These are phyloP conservation scores for Seiridium cupressi DNA, from an alignment of 2,329 filamentous ascomycete genomes.

Conservation along the genomic window DNA sequence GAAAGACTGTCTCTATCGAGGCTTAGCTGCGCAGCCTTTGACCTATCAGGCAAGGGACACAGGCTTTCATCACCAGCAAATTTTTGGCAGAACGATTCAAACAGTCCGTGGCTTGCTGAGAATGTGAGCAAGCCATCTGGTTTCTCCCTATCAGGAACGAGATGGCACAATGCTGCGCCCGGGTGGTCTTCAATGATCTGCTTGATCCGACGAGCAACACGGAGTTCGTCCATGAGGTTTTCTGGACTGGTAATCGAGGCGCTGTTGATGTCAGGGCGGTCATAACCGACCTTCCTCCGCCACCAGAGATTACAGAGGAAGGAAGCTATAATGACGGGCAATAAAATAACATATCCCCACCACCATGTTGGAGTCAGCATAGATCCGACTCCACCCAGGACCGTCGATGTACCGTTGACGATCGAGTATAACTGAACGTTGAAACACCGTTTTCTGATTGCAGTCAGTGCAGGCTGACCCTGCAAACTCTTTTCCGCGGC, in stretches of 20 bases:
- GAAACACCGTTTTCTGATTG: constrained; percentile 25
- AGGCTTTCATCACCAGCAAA: background rate
- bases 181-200: background rate
- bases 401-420: constrained; percentile 41
- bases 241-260: background rate
- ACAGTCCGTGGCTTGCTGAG: background rate
- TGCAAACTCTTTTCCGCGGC: constrained; percentile 24
- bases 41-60: background rate
- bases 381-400: constrained; percentile 47
- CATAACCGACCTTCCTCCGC: constrained; percentile 45
- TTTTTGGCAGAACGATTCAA: background rate
- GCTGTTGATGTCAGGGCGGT: constrained; percentile 25
- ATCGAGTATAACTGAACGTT: constrained; percentile 42
- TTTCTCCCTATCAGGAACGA: background rate
- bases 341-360: constrained; percentile 51
- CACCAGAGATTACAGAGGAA: constrained; percentile 48
- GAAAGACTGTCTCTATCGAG: background rate
- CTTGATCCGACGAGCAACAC: background rate
- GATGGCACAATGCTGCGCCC: background rate
- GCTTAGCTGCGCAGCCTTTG: background rate
- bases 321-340: constrained; percentile 46
- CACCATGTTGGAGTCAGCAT: constrained; percentile 48
- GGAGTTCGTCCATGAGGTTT: background rate
- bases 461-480: constrained; percentile 22
- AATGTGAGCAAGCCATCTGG: background rate